A percentile compares a stretch with the other conserved stretches of the same genome.
phyloP scores from a whole-genome alignment of 2,329 filamentous ascomycete genomes.

The Fusarium sp. region DNA sequence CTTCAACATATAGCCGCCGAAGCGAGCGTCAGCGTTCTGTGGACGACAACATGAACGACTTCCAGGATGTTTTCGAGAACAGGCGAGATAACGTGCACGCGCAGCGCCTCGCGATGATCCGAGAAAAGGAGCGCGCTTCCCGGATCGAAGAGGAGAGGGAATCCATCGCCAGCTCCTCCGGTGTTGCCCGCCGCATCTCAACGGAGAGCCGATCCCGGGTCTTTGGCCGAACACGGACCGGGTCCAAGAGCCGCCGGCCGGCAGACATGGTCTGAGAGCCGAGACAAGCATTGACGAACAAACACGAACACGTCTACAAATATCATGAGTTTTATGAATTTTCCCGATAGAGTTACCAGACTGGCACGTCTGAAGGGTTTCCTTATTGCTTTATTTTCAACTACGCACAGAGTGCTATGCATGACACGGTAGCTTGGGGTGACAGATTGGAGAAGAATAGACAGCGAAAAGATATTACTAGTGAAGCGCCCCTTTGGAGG shows the following conservation, averaged over 20 bases:
- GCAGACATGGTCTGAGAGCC: constrained; percentile 44
- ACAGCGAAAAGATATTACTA: constrained; percentile 5
- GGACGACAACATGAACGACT: constrained; percentile 53
- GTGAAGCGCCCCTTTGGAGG: not conserved
- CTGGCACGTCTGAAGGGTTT: constrained; percentile 25
- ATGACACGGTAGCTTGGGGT: not conserved
- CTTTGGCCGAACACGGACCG: constrained; percentile 48
- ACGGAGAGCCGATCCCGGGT: constrained; percentile 45
- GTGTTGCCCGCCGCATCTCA: constrained; percentile 38
- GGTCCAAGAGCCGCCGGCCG: constrained; percentile 43
- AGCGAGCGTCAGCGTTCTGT: constrained; percentile 39
- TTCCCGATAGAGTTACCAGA: constrained; percentile 23
- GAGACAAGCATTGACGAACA: not conserved
- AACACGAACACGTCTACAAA: not conserved
- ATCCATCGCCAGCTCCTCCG: constrained; percentile 45
- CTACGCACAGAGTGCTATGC: constrained; percentile 13
- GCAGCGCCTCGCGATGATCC: constrained; percentile 53
- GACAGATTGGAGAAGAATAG: constrained; percentile 2
- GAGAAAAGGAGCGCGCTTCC: constrained; percentile 51
- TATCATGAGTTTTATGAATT: constrained; percentile 33
- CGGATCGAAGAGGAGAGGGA: constrained; percentile 44
- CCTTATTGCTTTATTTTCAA: not conserved
- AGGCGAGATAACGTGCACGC: constrained; percentile 53
- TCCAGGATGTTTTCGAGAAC: constrained; percentile 60
- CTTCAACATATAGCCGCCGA: constrained; percentile 30